Conservation (phyloP, 495 filamentous ascomycete species). For the Penicillium cosmopolitanum region DNA sequence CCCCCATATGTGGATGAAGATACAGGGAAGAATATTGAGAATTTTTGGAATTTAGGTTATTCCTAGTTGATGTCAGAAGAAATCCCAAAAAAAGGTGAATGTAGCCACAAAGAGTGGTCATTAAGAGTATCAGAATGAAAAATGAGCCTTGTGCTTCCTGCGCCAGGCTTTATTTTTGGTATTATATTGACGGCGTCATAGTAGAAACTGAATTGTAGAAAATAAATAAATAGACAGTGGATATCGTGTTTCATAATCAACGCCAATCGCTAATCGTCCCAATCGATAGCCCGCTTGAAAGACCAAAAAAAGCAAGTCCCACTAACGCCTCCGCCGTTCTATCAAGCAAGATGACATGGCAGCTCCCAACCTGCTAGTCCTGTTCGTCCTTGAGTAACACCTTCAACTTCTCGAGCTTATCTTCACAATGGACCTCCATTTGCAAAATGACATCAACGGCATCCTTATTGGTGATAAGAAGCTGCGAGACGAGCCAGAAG, state of each 20-base stretch:
- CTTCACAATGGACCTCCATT: constrained; percentile 54
- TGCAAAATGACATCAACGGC: constrained; percentile 51
- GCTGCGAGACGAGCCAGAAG: constrained; percentile 50
- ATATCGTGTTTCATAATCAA: neutral
- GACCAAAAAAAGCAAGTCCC: neutral
- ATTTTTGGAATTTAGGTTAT: constrained; percentile 49
- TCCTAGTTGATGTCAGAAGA: constrained; percentile 26
- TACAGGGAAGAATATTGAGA: constrained; percentile 52
- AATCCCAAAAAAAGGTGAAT: too few species aligned
- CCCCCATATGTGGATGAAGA: constrained; percentile 57
- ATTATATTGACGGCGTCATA: too few species aligned
- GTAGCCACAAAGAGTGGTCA: neutral
- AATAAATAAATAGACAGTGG: too few species aligned
- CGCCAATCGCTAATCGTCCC: neutral
- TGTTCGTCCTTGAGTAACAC: constrained; percentile 47
- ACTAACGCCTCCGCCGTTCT: neutral
- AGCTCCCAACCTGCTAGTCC: constrained; percentile 23
- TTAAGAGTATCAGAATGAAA: neutral
- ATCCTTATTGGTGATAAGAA: constrained; percentile 52
- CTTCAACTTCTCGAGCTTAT: constrained; percentile 50
- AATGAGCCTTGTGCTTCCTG: too few species aligned
- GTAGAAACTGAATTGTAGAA: too few species aligned
- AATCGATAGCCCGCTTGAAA: neutral
- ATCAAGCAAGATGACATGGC: neutral
- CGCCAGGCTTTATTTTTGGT: too few species aligned